Evolutionary conservation across 2,329 filamentous ascomycete species (phyloP).

Genomic region (Cladophialophora chaetospira): DNA sequence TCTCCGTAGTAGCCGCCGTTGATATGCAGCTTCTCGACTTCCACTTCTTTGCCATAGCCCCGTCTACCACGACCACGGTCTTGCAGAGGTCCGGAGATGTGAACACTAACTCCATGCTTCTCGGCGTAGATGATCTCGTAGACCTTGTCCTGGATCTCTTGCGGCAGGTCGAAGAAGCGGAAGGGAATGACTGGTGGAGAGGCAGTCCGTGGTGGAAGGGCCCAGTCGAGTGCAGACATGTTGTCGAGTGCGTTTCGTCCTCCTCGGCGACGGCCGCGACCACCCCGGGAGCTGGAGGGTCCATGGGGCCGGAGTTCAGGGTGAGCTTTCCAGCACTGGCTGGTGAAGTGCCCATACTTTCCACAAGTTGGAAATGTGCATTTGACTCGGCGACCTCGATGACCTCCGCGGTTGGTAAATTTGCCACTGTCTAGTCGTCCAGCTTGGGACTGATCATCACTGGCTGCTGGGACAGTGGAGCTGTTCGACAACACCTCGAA

Average conservation of each 20-base stretch:
- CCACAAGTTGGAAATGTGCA: neutral
- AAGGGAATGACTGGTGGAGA: neutral
- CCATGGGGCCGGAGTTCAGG: neutral
- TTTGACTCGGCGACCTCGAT: neutral
- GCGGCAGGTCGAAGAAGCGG: neutral
- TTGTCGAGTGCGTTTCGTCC: neutral
- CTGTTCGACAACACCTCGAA: too few relatives aligned
- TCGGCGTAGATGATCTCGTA: neutral
- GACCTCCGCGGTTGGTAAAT: too few relatives aligned
- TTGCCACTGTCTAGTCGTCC: too few relatives aligned
- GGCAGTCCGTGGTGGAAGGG: too few relatives aligned
- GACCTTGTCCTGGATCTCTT: neutral
- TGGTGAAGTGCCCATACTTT: slow-evolving; percentile 5
- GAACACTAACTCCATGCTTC: neutral
- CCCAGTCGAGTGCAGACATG: neutral
- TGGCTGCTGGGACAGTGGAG: too few relatives aligned
- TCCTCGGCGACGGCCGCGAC: neutral
- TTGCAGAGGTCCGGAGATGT: neutral
- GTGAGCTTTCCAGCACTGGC: slow-evolving; percentile 2
- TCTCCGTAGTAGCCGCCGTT: neutral
- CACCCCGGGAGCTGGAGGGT: too few relatives aligned
- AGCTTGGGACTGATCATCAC: too few relatives aligned
- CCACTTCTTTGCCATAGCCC: neutral
- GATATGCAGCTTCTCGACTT: neutral
- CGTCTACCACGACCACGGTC: neutral